Conservation (phyloP, 208 protist species). For the Phytomonas serpens region DNA sequence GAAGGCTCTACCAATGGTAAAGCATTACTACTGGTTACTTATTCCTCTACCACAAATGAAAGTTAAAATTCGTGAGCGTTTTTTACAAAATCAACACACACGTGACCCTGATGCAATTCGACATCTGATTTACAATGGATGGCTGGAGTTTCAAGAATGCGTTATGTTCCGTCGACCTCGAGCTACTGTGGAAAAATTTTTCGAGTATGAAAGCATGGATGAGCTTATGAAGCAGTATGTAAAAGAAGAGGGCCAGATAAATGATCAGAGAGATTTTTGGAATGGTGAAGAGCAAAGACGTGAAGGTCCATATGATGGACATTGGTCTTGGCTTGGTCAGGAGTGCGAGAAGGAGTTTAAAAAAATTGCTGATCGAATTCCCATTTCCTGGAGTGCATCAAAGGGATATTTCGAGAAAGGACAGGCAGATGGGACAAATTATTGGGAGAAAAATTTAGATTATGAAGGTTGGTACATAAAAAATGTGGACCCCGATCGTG, state of each 20-base stretch:
- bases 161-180: slow-evolving; percentile 69
- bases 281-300: slow-evolving; percentile 81
- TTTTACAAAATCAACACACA: slow-evolving; percentile 81
- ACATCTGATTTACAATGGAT: slow-evolving; percentile 82
- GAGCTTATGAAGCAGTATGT: slow-evolving; percentile 59
- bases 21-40: slow-evolving; percentile 83
- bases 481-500: slow-evolving; percentile 81
- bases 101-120: slow-evolving; percentile 84
- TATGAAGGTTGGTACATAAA: slow-evolving; percentile 91
- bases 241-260: slow-evolving; percentile 67
- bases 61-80: slow-evolving; percentile 67
- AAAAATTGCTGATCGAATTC: slow-evolving; percentile 72
- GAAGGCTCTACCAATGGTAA: slow-evolving; percentile 76
- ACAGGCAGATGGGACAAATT: slow-evolving; percentile 81
- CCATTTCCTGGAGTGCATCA: slow-evolving; percentile 68
- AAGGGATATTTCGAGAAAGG: slow-evolving; percentile 85
- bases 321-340: slow-evolving; percentile 83
- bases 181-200: slow-evolving; percentile 77
- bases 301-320: slow-evolving; percentile 78
- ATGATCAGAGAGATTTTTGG: slow-evolving; percentile 75
- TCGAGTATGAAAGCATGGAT: slow-evolving; percentile 68
- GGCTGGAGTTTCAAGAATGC: slow-evolving; percentile 84
- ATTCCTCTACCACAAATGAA: slow-evolving; percentile 80
- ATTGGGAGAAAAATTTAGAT: slow-evolving; percentile 88
- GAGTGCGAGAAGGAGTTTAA: slow-evolving; percentile 76